Percentiles rank a stretch among this genome's conserved stretches.
Conservation (phyloP, 306 rosid genomes). For the Trifolium pratense region DNA sequence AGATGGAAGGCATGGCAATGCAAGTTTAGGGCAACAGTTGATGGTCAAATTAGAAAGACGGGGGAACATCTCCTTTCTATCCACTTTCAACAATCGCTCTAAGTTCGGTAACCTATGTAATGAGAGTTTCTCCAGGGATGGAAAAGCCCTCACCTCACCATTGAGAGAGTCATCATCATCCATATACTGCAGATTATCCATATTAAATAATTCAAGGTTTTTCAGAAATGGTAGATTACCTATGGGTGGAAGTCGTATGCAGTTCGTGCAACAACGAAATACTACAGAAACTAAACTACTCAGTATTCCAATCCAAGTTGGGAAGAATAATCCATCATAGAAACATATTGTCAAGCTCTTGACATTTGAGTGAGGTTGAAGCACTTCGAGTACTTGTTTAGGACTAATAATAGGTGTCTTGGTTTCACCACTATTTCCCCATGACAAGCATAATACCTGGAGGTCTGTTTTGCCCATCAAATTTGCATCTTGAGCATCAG, state of each 20-base stretch:
- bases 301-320: neutral
- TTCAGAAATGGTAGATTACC: neutral
- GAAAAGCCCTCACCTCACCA: neutral
- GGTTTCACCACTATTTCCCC: neutral
- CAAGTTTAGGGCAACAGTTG: neutral
- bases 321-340: neutral
- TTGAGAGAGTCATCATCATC: neutral
- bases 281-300: too few species aligned
- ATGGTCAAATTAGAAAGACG: neutral
- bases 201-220: neutral
- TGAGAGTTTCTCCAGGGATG: neutral
- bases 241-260: neutral
- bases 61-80: neutral
- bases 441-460: neutral
- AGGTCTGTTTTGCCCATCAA: neutral
- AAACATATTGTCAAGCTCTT: neutral
- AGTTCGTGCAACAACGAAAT: neutral
- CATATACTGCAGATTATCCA: neutral
- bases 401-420: neutral
- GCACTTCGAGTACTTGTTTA: neutral
- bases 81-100: neutral
- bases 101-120: neutral
- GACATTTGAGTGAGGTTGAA: neutral
- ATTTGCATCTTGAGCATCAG: neutral
- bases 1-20: constrained; percentile 10